Conservation (phyloP, 2,329 filamentous ascomycete genomes). For the Exophiala sideris region DNA sequence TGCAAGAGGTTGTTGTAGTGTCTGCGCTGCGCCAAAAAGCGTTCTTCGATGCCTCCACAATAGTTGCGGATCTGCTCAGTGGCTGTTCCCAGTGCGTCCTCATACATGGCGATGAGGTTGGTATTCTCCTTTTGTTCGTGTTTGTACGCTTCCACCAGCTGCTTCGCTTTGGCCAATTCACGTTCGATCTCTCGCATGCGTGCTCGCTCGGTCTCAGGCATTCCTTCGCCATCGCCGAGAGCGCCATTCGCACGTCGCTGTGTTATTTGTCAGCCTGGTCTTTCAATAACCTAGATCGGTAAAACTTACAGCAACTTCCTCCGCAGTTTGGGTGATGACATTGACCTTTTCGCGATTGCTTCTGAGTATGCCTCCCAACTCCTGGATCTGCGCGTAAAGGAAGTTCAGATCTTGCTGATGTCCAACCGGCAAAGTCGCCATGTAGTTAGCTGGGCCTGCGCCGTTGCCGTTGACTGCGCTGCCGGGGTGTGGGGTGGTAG, state of each 20-base stretch:
- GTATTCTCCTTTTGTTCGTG: slow-evolving; percentile 48
- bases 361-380: slow-evolving; percentile 48
- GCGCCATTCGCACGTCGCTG: slow-evolving; percentile 44
- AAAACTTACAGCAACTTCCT: slow-evolving; percentile 46
- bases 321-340: slow-evolving; percentile 47
- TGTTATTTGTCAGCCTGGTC: slow-evolving; percentile 6
- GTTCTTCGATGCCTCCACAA: slow-evolving; percentile 48
- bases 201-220: slow-evolving; percentile 36
- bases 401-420: slow-evolving; percentile 53
- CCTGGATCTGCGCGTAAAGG: slow-evolving; percentile 49
- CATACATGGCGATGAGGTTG: slow-evolving; percentile 48
- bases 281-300: not conserved
- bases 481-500: slow-evolving; percentile 13
- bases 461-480: slow-evolving; percentile 25
- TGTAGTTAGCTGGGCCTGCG: slow-evolving; percentile 21
- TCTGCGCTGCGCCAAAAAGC: slow-evolving; percentile 45
- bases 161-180: slow-evolving; percentile 45
- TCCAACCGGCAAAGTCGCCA: slow-evolving; percentile 37
- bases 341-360: slow-evolving; percentile 50
- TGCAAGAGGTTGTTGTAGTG: slow-evolving; percentile 51
- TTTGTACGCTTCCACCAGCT: slow-evolving; percentile 41
- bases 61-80: slow-evolving; percentile 52
- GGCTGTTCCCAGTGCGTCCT: slow-evolving; percentile 45
- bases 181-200: slow-evolving; percentile 50
- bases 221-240: slow-evolving; percentile 9